Evolutionary conservation across 257 asterid species (phyloP).

Genomic region (Solanum virginianum): DNA sequence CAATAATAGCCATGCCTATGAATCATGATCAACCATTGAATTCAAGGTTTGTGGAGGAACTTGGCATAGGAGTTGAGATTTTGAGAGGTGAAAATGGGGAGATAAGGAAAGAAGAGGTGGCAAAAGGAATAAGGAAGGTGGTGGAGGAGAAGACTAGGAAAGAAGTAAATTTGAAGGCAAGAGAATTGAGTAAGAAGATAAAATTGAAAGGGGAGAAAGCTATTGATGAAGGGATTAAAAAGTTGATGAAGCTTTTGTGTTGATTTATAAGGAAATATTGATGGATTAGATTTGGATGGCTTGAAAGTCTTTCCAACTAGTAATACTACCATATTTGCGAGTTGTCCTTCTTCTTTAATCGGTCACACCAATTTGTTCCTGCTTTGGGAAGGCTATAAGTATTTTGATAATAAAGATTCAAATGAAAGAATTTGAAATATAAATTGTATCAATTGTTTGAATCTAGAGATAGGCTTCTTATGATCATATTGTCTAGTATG

Average conservation of each 20-base stretch:
- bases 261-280: neutral
- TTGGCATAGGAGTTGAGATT: neutral
- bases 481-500: neutral
- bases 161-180: neutral
- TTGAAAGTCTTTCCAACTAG: too few relatives aligned
- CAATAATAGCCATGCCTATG: neutral
- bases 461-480: neutral
- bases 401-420: neutral
- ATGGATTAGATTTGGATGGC: neutral
- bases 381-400: neutral
- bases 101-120: neutral
- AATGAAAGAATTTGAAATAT: neutral
- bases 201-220: neutral
- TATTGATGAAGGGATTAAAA: neutral
- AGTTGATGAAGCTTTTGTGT: neutral
- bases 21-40: constrained; percentile 1
- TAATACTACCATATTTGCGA: too few relatives aligned
- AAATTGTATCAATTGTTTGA: neutral
- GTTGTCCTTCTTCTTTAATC: too few relatives aligned
- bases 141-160: neutral
- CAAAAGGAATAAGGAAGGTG: neutral
- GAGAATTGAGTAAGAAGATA: neutral
- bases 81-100: neutral
- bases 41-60: neutral
- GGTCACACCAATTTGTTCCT: too few relatives aligned